Evolutionary conservation across 768 basidiomycete species (phyloP).

Genomic region (Suillus alpinus): DNA sequence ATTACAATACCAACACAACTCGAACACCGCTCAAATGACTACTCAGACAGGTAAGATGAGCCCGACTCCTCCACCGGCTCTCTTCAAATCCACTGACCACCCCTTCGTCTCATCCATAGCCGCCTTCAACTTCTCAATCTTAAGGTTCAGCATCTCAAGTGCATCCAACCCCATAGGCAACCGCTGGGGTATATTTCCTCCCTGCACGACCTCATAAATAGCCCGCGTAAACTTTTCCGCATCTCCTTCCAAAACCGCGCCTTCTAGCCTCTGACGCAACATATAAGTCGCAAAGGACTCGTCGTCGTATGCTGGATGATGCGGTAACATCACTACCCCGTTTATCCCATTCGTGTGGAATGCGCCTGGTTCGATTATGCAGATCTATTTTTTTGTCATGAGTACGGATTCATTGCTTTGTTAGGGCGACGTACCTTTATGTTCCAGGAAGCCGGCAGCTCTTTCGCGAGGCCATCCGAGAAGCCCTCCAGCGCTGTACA

Average conservation of each 20-base stretch:
- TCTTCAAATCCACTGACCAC: conserved; percentile 13
- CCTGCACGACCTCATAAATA: conserved; percentile 6
- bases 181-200: conserved; percentile 11
- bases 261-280: not conserved
- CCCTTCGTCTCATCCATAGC: not conserved
- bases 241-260: conserved; percentile 9
- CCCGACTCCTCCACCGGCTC: not conserved
- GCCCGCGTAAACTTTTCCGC: conserved; percentile 9
- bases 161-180: conserved; percentile 17
- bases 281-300: not conserved
- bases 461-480: conserved; percentile 20
- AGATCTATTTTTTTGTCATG: conserved; percentile 12
- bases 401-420: not conserved
- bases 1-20: no score
- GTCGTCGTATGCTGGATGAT: conserved; percentile 11
- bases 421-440: conserved; percentile 16
- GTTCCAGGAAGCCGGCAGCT: conserved; percentile 24
- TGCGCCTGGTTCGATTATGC: conserved; percentile 16
- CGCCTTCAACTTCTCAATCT: not conserved
- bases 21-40: no score
- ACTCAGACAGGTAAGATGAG: not conserved
- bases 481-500: conserved; percentile 25
- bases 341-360: conserved; percentile 14
- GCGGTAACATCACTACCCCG: conserved; percentile 1
- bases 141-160: conserved; percentile 3